phyloP scores from a whole-genome alignment of 495 filamentous ascomycete genomes.

The Hyaloscypha variabilis region DNA sequence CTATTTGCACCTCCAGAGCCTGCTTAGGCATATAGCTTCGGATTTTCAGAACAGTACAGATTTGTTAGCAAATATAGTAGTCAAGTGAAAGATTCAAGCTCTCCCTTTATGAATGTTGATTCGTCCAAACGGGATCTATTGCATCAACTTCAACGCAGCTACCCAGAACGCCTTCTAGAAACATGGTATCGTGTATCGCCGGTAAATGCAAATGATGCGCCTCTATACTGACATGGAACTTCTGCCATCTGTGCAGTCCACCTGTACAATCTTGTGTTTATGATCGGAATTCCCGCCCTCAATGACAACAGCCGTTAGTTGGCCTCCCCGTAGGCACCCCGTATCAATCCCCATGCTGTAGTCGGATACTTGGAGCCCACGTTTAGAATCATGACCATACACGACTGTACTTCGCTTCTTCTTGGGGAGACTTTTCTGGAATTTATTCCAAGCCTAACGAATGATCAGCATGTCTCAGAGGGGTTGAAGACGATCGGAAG shows the following conservation, averaged over 20 bases:
- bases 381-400: constrained; percentile 85
- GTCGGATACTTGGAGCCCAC: constrained; percentile 63
- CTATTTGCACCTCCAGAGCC: too few relatives aligned
- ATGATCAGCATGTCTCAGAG: background rate
- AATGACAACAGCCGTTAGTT: constrained; percentile 77
- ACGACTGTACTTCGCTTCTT: constrained; percentile 54
- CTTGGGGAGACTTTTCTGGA: constrained; percentile 41
- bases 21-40: too few relatives aligned
- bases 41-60: too few relatives aligned
- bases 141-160: background rate
- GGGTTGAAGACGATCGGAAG: background rate
- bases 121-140: background rate
- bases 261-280: constrained; percentile 30
- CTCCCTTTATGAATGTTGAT: too few relatives aligned
- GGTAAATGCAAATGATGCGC: background rate
- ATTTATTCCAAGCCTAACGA: constrained; percentile 56
- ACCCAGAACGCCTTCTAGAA: background rate
- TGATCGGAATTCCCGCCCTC: constrained; percentile 38
- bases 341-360: constrained; percentile 88
- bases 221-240: background rate
- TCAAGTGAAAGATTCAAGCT: too few relatives aligned
- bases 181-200: constrained; percentile 7
- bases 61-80: too few relatives aligned
- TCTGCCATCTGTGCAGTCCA: constrained; percentile 32
- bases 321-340: constrained; percentile 74